Evolutionary conservation across 352 stramenopile species (phyloP), one percentile per base, ranked within the genome.

Genomic region (Phytophthora sansomeana): DNA sequence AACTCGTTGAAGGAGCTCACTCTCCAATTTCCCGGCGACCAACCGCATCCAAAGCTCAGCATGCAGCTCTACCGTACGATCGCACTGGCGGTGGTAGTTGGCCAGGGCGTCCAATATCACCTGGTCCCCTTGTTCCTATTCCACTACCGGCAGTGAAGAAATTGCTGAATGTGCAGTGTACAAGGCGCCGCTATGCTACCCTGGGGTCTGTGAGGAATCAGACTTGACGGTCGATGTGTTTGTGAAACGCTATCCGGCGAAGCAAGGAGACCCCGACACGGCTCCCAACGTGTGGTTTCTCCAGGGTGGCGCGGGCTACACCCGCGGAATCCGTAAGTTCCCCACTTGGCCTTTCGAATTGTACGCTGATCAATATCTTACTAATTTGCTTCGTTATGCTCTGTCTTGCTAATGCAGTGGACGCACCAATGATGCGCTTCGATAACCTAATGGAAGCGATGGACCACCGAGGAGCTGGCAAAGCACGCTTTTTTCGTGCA

Each of bases 381-480:
- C n/a, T n/a, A n/a, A n/a, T n/a, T n/a, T n/a, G n/a, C n/a, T n/a
- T n/a, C n/a, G n/a, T n/a, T n/a, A 14, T 19, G 1, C 36, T 42
- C 6, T 42, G 19, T 26, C 58, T 44, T n/a, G n/a, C n/a, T n/a
- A n/a, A n/a, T n/a, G 17, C 49, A 82, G 71, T 80, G 70, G 74
- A 82, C 21, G 49, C 30, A 5, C 38, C 29, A 13, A 74, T 83
- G 63, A 21, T 58, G n/a, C n/a, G n/a, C n/a, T n/a, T n/a, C n/a
- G n/a, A n/a, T n/a, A n/a, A n/a, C n/a, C n/a, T n/a, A n/a, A n/a
- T n/a, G n/a, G n/a, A n/a, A n/a, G 5, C 69, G 42, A 79, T 83
- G 69, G 72, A 83, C 49, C 62, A 83, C 24, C 72, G 72, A 29
- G 77, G 74, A 38, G 78, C 74, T 1, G 77, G 77, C 62, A 73